Evolutionary conservation across 164 flowering plant genomes (phyloP).

Genomic region (Vitis riparia): DNA sequence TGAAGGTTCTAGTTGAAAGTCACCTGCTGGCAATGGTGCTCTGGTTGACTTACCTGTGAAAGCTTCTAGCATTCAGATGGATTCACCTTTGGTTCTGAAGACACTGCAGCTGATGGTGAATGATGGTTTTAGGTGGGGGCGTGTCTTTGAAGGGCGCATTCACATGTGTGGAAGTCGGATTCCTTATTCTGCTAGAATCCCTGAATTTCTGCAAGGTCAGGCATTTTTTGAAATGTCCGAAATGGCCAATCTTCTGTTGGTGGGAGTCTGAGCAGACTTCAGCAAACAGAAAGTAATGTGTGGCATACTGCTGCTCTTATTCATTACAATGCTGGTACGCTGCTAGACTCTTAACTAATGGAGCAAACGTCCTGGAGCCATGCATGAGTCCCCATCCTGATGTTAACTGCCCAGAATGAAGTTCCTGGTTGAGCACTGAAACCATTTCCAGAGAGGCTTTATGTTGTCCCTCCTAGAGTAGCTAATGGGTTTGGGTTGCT

Average conservation of each 20-base stretch:
- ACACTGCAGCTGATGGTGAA: constrained; percentile 18
- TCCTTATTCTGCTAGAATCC: constrained; percentile 85
- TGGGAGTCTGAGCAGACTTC: too few relatives aligned
- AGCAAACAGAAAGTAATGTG: too few relatives aligned
- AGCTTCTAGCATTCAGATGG: constrained; percentile 13
- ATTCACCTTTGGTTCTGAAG: constrained; percentile 9
- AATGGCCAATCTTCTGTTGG: constrained; percentile 58
- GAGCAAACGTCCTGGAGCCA: too few relatives aligned
- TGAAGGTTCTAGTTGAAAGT: constrained; percentile 4
- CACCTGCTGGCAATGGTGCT: constrained; percentile 9
- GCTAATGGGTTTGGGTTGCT: too few relatives aligned
- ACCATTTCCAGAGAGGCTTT: too few relatives aligned
- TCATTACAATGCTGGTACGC: too few relatives aligned
- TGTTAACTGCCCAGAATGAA: too few relatives aligned
- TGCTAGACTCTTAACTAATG: too few relatives aligned
- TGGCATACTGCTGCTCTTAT: too few relatives aligned
- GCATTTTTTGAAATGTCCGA: constrained; percentile 90
- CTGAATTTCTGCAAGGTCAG: constrained; percentile 89
- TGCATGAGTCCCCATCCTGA: too few relatives aligned
- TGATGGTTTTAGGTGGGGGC: constrained; percentile 75
- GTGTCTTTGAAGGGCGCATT: constrained; percentile 74
- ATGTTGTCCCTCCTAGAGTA: too few relatives aligned
- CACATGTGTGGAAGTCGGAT: constrained; percentile 81
- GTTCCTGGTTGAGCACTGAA: too few relatives aligned
- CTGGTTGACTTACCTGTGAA: constrained; percentile 2